A percentile compares a stretch with the other conserved stretches of the same genome.
These are phyloP conservation scores for Agarophyton chilense DNA, from an alignment of 23 red algal species.

Conservation along the genomic window DNA sequence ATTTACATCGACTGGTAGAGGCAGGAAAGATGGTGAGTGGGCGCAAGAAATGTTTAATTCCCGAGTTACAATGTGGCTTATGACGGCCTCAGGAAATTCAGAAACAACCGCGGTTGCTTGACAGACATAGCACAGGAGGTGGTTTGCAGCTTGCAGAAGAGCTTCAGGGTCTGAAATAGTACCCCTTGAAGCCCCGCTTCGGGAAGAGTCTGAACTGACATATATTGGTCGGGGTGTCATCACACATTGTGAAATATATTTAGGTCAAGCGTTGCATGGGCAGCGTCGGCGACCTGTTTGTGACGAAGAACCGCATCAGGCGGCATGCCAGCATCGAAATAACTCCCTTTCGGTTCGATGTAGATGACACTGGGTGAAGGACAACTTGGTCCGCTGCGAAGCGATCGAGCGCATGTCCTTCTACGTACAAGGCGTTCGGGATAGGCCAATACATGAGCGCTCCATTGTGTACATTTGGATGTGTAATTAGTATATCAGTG, in stretches of 20 bases:
- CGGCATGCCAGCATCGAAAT: slow-evolving; percentile 82
- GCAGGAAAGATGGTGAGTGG: slow-evolving; percentile 85
- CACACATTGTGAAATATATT: slow-evolving; percentile 49
- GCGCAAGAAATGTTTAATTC: slow-evolving; percentile 86
- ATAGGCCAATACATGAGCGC: slow-evolving; percentile 94
- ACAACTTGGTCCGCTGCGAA: slow-evolving; percentile 74
- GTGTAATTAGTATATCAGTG: slow-evolving; percentile 85
- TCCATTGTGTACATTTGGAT: slow-evolving; percentile 98
- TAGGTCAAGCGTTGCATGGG: slow-evolving; percentile 86
- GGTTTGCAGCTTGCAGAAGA: slow-evolving; percentile 69
- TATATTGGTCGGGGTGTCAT: slow-evolving; percentile 61
- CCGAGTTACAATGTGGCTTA: slow-evolving; percentile 82
- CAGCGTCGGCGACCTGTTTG: slow-evolving; percentile 88
- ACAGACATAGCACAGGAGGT: slow-evolving; percentile 45
- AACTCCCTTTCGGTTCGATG: slow-evolving; percentile 76
- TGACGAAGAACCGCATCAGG: slow-evolving; percentile 73
- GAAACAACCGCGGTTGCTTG: slow-evolving; percentile 87
- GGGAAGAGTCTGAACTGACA: slow-evolving; percentile 21
- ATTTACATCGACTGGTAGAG: slow-evolving; percentile 51
- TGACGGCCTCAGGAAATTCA: slow-evolving; percentile 93
- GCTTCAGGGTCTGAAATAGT: slow-evolving; percentile 45
- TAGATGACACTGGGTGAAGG: slow-evolving; percentile 48
- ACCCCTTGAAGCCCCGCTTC: slow-evolving; percentile 75
- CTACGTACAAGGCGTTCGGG: slow-evolving; percentile 91
- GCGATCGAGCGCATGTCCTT: slow-evolving; percentile 91